These are phyloP conservation scores for Neophaeococcomyces mojaviensis DNA, from an alignment of 2,329 filamentous ascomycete genomes.

Conservation along the genomic window DNA sequence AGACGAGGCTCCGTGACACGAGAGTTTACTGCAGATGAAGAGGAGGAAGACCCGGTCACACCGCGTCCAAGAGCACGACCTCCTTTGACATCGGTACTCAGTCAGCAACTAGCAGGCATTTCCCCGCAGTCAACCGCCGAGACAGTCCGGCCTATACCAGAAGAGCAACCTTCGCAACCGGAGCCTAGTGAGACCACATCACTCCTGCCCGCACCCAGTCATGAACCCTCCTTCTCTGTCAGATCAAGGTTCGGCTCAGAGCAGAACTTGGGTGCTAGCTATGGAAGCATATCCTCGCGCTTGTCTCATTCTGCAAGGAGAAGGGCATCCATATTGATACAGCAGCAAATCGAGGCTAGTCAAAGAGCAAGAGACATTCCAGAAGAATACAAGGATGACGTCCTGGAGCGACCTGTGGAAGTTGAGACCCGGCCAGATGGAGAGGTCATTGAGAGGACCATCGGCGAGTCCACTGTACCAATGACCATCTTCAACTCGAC, in stretches of 20 bases:
- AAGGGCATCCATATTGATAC: constrained; percentile 46
- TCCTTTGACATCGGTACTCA: constrained; percentile 3
- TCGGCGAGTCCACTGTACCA: constrained; percentile 89
- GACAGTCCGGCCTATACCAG: constrained; percentile 24
- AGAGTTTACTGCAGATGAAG: constrained; percentile 41
- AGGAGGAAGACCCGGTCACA: constrained; percentile 40
- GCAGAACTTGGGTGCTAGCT: constrained; percentile 42
- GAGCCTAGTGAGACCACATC: constrained; percentile 23
- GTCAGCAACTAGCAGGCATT: constrained; percentile 9
- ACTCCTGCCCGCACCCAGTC: constrained; percentile 14
- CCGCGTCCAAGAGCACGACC: constrained; percentile 11
- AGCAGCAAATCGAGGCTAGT: constrained; percentile 43
- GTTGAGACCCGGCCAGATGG: constrained; percentile 38
- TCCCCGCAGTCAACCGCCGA: constrained; percentile 18
- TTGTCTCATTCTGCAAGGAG: constrained; percentile 51
- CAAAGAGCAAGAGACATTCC: constrained; percentile 28
- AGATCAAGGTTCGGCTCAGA: constrained; percentile 2
- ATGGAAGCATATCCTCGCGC: constrained; percentile 51
- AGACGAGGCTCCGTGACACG: constrained; percentile 67
- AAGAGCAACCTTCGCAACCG: constrained; percentile 16
- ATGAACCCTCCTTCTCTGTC: constrained; percentile 10
- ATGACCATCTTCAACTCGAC: constrained; percentile 97
- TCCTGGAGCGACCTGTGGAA: constrained; percentile 11
- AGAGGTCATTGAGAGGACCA: constrained; percentile 72
- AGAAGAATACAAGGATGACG: constrained; percentile 19